phyloP scores from a whole-genome alignment of 2,329 filamentous ascomycete species.

The Pseudocercospora musae region DNA sequence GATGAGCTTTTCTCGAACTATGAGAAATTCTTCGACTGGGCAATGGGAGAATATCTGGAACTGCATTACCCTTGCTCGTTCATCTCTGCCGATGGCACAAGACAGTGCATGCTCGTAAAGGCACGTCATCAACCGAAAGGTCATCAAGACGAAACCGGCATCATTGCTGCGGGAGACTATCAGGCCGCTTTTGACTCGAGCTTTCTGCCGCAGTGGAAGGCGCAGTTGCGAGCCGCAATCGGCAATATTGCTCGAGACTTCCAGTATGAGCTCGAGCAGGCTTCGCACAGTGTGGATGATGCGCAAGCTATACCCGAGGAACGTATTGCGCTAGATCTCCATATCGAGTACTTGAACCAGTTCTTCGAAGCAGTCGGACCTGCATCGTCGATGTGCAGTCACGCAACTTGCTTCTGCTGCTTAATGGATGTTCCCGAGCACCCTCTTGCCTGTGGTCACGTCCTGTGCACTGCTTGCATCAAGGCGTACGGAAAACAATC shows the following conservation, averaged over 20 bases:
- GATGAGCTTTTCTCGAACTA: constrained; percentile 43
- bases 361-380: constrained; percentile 44
- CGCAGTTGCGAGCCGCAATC: constrained; percentile 31
- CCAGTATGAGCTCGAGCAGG: constrained; percentile 32
- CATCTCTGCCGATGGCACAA: constrained; percentile 31
- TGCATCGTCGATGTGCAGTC: constrained; percentile 31
- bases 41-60: constrained; percentile 45
- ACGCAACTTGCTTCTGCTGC: constrained; percentile 47
- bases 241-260: constrained; percentile 32
- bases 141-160: constrained; percentile 46
- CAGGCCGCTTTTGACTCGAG: constrained; percentile 37
- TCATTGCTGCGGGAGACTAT: constrained; percentile 44
- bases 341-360: constrained; percentile 31
- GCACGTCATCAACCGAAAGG: constrained; percentile 34
- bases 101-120: constrained; percentile 34
- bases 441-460: constrained; percentile 46
- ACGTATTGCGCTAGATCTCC: constrained; percentile 30
- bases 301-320: constrained; percentile 31
- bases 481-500: constrained; percentile 34
- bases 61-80: constrained; percentile 49
- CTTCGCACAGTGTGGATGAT: constrained; percentile 29
- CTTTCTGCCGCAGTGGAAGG: constrained; percentile 31
- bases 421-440: constrained; percentile 45
- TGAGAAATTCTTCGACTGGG: constrained; percentile 42
- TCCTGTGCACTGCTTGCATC: constrained; percentile 45